phyloP scores from a whole-genome alignment of 768 basidiomycete species.

The Hydnum rufescens region DNA sequence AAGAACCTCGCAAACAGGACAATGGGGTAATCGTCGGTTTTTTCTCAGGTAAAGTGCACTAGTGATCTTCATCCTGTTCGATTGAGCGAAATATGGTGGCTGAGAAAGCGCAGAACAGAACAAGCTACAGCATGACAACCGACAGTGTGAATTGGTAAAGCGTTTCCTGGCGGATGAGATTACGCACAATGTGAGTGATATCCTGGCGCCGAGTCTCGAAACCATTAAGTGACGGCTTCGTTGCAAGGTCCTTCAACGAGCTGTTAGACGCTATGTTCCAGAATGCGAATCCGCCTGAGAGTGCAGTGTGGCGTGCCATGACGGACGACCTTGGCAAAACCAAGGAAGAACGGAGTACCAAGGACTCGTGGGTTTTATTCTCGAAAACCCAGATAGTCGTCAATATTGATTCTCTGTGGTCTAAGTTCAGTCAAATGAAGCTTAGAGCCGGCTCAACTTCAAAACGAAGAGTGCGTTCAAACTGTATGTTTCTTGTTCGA shows the following conservation, averaged over 20 bases:
- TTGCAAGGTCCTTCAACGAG: conserved; percentile 77
- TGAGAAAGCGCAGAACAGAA: conserved; percentile 39
- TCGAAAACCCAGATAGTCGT: no score
- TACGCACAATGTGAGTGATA: conserved; percentile 59
- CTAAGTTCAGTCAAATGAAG: no score
- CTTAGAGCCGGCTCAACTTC: no score
- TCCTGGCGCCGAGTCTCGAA: not conserved
- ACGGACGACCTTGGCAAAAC: conserved; percentile 48
- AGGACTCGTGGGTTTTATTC: no score
- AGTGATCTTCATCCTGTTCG: not conserved
- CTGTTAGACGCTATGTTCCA: conserved; percentile 84
- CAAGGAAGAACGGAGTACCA: no score
- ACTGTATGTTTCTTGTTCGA: no score
- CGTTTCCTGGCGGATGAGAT: conserved; percentile 64
- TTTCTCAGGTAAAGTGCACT: conserved; percentile 33
- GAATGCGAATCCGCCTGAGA: conserved; percentile 59
- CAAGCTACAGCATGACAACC: conserved; percentile 47
- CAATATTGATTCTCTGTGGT: no score
- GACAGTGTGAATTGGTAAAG: conserved; percentile 65
- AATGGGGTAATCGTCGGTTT: conserved; percentile 28
- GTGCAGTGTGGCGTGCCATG: conserved; percentile 70
- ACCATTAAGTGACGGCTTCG: conserved; percentile 1
- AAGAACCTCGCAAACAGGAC: conserved; percentile 31
- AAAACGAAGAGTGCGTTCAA: no score
- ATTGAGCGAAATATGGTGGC: conserved; percentile 13